A percentile compares a stretch with the other conserved stretches of the same genome.
Evolutionary conservation across 108 stramenopile species (phyloP).

Genomic region (Cyclotella sp.): DNA sequence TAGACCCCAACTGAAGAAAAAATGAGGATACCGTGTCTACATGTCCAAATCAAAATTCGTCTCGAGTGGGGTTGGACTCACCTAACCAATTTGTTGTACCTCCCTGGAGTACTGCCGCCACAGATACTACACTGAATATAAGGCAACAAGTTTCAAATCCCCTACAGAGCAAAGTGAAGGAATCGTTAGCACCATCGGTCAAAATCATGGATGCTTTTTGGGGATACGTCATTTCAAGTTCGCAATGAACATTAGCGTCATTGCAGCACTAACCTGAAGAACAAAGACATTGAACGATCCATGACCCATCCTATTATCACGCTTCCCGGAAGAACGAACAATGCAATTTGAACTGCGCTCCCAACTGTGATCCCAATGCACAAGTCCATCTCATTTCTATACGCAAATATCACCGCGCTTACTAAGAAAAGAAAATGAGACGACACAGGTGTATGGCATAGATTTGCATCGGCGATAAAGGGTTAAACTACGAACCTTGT

Average conservation of each 20-base stretch:
- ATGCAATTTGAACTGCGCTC: conserved; percentile 93
- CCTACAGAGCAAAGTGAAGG: conserved; percentile 64
- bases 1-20: conserved; percentile 58
- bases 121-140: conserved; percentile 74
- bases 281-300: conserved; percentile 87
- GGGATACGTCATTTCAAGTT: too few relatives aligned
- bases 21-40: background rate
- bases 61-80: background rate
- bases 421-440: conserved; percentile 34
- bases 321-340: conserved; percentile 94
- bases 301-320: conserved; percentile 92
- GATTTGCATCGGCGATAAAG: background rate
- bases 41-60: background rate
- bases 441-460: background rate
- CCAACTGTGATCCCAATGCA: conserved; percentile 96
- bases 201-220: too few relatives aligned
- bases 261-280: conserved; percentile 44
- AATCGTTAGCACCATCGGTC: background rate
- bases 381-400: conserved; percentile 97
- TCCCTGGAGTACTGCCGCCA: conserved; percentile 84
- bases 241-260: background rate
- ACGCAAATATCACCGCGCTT: conserved; percentile 92
- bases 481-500: conserved; percentile 56
- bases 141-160: conserved; percentile 89
- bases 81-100: conserved; percentile 88